Evolutionary conservation across 169 alveolate species (phyloP).

Genomic region (Plasmodium adleri): DNA sequence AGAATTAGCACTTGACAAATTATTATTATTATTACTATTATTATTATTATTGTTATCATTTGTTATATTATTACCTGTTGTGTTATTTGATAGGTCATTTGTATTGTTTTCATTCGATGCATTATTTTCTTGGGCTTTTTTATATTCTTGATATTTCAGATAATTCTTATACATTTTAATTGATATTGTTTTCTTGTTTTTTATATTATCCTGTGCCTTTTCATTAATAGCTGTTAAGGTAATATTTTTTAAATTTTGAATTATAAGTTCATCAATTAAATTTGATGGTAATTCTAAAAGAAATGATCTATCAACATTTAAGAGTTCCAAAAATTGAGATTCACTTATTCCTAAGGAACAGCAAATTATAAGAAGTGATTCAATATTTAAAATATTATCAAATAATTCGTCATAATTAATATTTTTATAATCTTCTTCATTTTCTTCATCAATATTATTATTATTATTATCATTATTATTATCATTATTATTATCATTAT

Average conservation of each 20-base stretch:
- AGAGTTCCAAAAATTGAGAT: constrained; percentile 43
- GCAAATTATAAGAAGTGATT: constrained; percentile 71
- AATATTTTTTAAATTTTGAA: constrained; percentile 67
- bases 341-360: constrained; percentile 72
- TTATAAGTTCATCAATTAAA: constrained; percentile 65
- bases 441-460: background rate
- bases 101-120: constrained; percentile 6
- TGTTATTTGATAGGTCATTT: background rate
- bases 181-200: constrained; percentile 31
- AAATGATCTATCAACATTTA: constrained; percentile 73
- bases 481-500: background rate
- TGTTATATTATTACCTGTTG: background rate
- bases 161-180: constrained; percentile 54
- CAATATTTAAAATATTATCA: constrained; percentile 53
- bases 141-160: constrained; percentile 49
- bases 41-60: background rate
- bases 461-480: background rate
- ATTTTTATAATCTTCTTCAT: constrained; percentile 56
- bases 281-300: constrained; percentile 56
- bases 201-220: constrained; percentile 44
- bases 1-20: background rate
- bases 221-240: constrained; percentile 33
- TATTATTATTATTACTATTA: background rate
- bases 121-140: background rate
- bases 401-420: constrained; percentile 70